phyloP scores from a whole-genome alignment of 371 early-diverging fungal species.

The Mortierella sp. region DNA sequence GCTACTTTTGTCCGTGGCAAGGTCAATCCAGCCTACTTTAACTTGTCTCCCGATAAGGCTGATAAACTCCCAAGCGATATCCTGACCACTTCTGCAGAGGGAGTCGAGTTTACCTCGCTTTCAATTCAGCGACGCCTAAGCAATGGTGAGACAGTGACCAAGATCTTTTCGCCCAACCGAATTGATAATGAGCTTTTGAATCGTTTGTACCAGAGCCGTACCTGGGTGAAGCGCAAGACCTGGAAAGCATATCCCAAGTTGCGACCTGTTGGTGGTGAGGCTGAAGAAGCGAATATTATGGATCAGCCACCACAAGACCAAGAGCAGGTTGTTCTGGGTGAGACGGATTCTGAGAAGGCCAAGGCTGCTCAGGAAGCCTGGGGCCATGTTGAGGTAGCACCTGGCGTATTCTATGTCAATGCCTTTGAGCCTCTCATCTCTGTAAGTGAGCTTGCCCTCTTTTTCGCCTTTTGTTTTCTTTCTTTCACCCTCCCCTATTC shows the following conservation, averaged over 20 bases:
- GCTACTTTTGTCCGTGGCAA: constrained; percentile 73
- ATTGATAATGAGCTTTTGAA: constrained; percentile 57
- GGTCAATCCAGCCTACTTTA: constrained; percentile 66
- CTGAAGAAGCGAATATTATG: neutral
- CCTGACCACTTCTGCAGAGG: constrained; percentile 60
- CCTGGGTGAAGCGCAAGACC: constrained; percentile 64
- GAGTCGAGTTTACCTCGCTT: constrained; percentile 61
- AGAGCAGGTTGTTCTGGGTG: constrained; percentile 8
- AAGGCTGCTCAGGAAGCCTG: constrained; percentile 11
- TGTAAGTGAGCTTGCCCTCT: constrained; percentile 46
- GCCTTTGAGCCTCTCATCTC: constrained; percentile 70
- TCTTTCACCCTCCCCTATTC: too few relatives aligned
- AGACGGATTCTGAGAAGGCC: neutral
- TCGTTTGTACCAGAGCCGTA: constrained; percentile 57
- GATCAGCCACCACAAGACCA: neutral
- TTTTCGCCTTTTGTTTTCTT: neutral
- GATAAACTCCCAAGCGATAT: constrained; percentile 62
- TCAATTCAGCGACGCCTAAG: constrained; percentile 55
- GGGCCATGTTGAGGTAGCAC: constrained; percentile 49
- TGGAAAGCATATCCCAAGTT: constrained; percentile 80
- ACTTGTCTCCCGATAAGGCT: constrained; percentile 20
- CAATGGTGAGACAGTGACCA: constrained; percentile 65
- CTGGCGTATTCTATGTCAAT: constrained; percentile 66
- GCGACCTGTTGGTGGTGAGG: constrained; percentile 39
- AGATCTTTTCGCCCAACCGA: constrained; percentile 64